phyloP scores from a whole-genome alignment of 2,329 filamentous ascomycete genomes.

The Colletotrichum sublineola region DNA sequence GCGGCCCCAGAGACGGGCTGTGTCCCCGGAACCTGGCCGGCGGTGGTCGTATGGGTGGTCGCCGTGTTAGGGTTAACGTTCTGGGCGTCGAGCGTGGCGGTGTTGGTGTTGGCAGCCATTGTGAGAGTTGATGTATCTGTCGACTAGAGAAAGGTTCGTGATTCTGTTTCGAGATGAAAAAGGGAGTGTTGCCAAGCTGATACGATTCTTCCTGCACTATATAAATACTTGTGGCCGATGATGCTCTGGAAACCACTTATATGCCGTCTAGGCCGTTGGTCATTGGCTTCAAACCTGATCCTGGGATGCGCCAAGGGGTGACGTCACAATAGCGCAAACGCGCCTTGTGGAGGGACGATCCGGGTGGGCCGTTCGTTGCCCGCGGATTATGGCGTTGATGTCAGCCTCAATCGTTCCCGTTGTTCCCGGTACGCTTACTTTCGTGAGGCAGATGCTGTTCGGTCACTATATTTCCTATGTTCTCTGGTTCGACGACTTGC shows the following conservation, averaged over 20 bases:
- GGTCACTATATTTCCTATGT: too few relatives aligned
- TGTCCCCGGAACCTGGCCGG: not conserved
- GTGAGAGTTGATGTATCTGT: not conserved
- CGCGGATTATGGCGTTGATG: constrained; percentile 22
- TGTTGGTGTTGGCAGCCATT: constrained; percentile 34
- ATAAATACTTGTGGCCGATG: not conserved
- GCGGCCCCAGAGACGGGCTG: not conserved
- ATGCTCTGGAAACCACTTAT: not conserved
- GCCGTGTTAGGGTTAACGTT: constrained; percentile 4
- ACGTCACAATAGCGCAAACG: constrained; percentile 40
- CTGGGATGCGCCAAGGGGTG: constrained; percentile 36
- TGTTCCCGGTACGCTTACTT: not conserved
- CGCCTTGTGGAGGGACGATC: constrained; percentile 21
- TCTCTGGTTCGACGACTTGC: not conserved
- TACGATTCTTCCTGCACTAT: too few relatives aligned
- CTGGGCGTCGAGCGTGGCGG: constrained; percentile 15
- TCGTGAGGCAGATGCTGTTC: not conserved
- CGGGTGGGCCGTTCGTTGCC: constrained; percentile 2
- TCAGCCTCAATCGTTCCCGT: constrained; percentile 10
- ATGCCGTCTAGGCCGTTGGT: not conserved
- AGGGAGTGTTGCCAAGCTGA: too few relatives aligned
- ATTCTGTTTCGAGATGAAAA: not conserved
- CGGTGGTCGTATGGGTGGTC: not conserved
- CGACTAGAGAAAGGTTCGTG: not conserved
- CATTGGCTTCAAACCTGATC: constrained; percentile 28